Evolutionary conservation across 2,329 filamentous ascomycete genomes (phyloP), one percentile per base, ranked within the genome.

Genomic region (Lithohypha guttulata): DNA sequence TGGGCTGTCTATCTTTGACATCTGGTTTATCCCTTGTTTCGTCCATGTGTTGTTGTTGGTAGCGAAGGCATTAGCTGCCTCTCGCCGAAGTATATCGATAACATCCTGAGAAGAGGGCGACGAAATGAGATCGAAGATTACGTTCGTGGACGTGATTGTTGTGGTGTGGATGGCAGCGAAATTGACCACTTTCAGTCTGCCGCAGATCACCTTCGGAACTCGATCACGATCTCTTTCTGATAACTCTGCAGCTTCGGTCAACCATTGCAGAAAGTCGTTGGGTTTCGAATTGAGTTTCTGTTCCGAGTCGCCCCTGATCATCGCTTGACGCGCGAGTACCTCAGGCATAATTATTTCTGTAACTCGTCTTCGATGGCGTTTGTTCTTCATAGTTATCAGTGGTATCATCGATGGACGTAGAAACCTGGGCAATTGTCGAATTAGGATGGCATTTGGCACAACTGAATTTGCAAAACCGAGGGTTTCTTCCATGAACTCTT

Each of bases 361-460:
- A 17, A 32, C 11, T 14, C 14, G n/a, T 19, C 29, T 17, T 10
- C 29, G 29, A 19, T 32, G 29, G 19, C 19, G 11, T 32, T 32
- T n/a, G 11, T 32, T 32, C n/a, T 4, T 17, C 4, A 32, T 28
- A 47, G 3, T 64, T 51, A 15, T 68, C 46, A 1, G 73, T 48
- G 2, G 56, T 62, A 6, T 68, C 68, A 74, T 39, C 1, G 77
- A 43, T 0, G 70, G 69, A 17, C 71, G 67, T 2, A 75, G 51
- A 2, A 66, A 54, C 5, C 56, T 56, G 0, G 72, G 71, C 2
- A 69, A 55, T 40, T 71, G 54, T 45, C 58, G 56, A n/a, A 70
- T 45, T 31, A 68, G 57, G 42, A 59, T 59, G 42, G 65, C 64
- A 32, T 65, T 50, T 2, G 73, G 50, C 2, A 73, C 62, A 34